Evolutionary conservation across 176 grass and related monocot species (phyloP).

Genomic region (Eragrostis nindensis): DNA sequence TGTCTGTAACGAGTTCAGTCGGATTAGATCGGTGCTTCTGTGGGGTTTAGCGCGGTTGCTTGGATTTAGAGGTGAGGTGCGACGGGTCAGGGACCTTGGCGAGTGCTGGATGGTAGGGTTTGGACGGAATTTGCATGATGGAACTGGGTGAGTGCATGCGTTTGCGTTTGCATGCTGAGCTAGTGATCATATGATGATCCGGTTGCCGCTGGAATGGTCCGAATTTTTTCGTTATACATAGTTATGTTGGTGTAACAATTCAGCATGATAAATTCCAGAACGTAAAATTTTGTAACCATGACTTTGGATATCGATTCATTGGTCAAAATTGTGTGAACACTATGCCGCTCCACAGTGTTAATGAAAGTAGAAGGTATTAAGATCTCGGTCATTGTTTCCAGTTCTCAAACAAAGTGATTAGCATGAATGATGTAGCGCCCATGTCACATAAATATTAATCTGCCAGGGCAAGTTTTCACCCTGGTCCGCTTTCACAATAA

Average conservation of each 20-base stretch:
- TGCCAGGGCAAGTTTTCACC: neutral
- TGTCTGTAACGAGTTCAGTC: neutral
- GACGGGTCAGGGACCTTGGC: neutral
- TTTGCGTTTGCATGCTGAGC: neutral
- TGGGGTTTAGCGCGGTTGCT: neutral
- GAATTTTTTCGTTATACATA: neutral
- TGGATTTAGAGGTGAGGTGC: neutral
- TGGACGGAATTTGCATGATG: neutral
- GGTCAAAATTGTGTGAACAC: neutral
- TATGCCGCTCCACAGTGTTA: neutral
- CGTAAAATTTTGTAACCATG: neutral
- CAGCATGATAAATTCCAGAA: neutral
- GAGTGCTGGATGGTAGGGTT: neutral
- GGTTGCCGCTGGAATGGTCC: neutral
- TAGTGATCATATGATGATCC: neutral
- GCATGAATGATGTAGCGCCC: neutral
- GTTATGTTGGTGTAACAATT: neutral
- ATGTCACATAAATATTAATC: neutral
- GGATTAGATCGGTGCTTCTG: slow-evolving; percentile 34
- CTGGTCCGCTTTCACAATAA: neutral
- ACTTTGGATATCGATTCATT: neutral
- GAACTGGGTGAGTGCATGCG: neutral
- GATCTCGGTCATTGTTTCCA: neutral
- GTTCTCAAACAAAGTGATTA: neutral
- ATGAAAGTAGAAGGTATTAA: neutral